phyloP scores from a whole-genome alignment of 768 basidiomycete species.

The Tephrocybe sp. region DNA sequence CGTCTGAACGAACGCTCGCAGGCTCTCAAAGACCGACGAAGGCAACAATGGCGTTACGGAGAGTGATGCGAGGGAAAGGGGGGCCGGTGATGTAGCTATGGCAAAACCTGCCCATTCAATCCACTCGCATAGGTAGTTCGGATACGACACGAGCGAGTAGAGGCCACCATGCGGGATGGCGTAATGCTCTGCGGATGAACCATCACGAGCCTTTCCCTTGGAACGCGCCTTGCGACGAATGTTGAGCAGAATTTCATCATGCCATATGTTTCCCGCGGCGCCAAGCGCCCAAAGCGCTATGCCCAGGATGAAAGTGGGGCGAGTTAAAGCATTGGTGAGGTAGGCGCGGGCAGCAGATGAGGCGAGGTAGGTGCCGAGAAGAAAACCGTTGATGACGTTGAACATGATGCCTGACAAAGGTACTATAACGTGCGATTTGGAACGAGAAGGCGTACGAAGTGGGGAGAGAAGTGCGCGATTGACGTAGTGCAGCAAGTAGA shows the following conservation, averaged over 20 bases:
- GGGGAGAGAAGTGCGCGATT: constrained; percentile 76
- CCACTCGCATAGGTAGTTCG: constrained; percentile 97
- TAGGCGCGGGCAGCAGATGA: constrained; percentile 51
- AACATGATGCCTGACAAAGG: constrained; percentile 55
- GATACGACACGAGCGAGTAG: constrained; percentile 81
- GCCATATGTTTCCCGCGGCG: constrained; percentile 75
- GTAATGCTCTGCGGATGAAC: constrained; percentile 11
- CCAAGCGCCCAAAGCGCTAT: constrained; percentile 69
- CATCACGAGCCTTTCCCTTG: constrained; percentile 30
- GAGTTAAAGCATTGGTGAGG: constrained; percentile 27
- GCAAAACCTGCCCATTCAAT: constrained; percentile 91
- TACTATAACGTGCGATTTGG: constrained; percentile 71
- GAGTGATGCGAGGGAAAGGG: constrained; percentile 20
- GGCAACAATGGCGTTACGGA: constrained; percentile 15
- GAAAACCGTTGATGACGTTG: constrained; percentile 71
- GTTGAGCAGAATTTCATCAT: constrained; percentile 88
- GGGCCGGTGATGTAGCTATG: constrained; percentile 63
- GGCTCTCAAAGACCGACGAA: constrained; percentile 19
- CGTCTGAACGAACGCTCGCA: not conserved
- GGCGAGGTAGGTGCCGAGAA: constrained; percentile 70
- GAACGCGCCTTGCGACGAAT: constrained; percentile 66
- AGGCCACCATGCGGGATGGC: constrained; percentile 80
- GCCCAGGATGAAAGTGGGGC: constrained; percentile 58
- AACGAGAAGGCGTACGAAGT: constrained; percentile 76
- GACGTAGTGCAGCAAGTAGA: constrained; percentile 76